phyloP scores from a whole-genome alignment of 805 yeast species.

The Wickerhamiella domercqiae region DNA sequence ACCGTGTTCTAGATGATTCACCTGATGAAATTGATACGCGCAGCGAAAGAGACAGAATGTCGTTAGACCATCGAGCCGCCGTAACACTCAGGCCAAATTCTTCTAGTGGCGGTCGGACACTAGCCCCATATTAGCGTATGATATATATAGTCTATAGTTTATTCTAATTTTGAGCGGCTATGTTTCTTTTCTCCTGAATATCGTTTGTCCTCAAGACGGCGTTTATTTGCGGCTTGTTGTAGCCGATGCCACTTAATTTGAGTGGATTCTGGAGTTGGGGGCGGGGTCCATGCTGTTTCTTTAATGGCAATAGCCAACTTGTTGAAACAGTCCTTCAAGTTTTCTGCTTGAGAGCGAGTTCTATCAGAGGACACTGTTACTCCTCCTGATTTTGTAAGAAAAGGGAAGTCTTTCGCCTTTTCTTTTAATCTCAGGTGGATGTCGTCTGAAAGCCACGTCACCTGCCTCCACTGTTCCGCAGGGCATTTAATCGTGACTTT shows the following conservation, averaged over 20 bases:
- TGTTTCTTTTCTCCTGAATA: constrained; percentile 27
- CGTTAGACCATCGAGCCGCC: no score
- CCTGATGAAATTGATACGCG: no score
- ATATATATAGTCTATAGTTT: not conserved
- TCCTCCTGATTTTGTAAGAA: constrained; percentile 39
- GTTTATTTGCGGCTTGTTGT: constrained; percentile 23
- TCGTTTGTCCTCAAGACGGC: constrained; percentile 27
- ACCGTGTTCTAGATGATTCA: no score
- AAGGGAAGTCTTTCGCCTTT: constrained; percentile 27
- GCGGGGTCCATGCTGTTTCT: constrained; percentile 31
- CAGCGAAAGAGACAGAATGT: no score
- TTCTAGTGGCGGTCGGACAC: no score
- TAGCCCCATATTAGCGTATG: not conserved
- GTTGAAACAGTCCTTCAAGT: constrained; percentile 42
- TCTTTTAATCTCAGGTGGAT: constrained; percentile 28
- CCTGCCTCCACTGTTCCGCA: constrained; percentile 30
- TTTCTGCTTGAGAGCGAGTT: constrained; percentile 42
- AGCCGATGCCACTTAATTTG: constrained; percentile 36
- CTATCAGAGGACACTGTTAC: constrained; percentile 46
- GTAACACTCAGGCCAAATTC: no score
- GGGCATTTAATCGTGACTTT: constrained; percentile 47
- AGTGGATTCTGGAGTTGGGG: constrained; percentile 33
- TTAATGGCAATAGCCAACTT: constrained; percentile 43
- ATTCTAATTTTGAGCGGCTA: constrained; percentile 16
- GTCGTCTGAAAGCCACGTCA: constrained; percentile 45